Percentiles rank a stretch among this genome's conserved stretches.
Conservation (phyloP, 306 rosid genomes). For the Morella rubra region DNA sequence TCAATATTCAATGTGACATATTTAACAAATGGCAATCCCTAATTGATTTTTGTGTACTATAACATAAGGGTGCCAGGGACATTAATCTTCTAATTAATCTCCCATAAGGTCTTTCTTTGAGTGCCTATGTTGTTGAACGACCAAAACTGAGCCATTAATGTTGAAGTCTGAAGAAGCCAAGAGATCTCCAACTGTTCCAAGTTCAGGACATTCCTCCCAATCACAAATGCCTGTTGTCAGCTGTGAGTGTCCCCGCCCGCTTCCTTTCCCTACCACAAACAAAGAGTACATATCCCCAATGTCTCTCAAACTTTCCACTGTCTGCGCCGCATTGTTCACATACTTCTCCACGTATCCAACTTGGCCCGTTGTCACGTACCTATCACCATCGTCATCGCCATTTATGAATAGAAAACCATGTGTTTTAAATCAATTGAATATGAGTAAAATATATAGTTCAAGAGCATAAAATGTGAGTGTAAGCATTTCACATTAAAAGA, state of each 20-base stretch:
- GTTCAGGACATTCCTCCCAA: conserved; percentile 97
- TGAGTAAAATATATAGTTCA: too few species aligned
- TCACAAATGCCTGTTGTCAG: conserved; percentile 85
- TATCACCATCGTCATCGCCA: neutral
- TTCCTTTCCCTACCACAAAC: conserved; percentile 80
- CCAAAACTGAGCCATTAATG: conserved; percentile 70
- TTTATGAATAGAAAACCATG: neutral
- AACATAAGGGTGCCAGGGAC: neutral
- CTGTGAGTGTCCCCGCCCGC: conserved; percentile 68
- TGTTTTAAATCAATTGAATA: too few species aligned
- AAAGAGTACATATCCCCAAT: conserved; percentile 76
- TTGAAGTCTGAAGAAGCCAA: conserved; percentile 86
- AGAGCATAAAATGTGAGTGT: too few species aligned
- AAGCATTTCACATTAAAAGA: too few species aligned
- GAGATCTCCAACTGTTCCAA: conserved; percentile 94
- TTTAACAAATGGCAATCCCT: neutral
- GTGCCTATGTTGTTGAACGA: conserved; percentile 81
- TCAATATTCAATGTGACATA: too few species aligned
- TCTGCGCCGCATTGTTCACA: conserved; percentile 61
- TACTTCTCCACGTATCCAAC: conserved; percentile 81
- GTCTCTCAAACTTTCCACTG: conserved; percentile 55
- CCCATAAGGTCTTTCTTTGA: conserved; percentile 47
- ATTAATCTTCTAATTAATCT: conserved; percentile 13
- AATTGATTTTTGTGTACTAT: neutral
- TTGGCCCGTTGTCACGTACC: conserved; percentile 72